Conservation (phyloP, 2,329 filamentous ascomycete species). For the Myriosclerotinia scirpicola region DNA sequence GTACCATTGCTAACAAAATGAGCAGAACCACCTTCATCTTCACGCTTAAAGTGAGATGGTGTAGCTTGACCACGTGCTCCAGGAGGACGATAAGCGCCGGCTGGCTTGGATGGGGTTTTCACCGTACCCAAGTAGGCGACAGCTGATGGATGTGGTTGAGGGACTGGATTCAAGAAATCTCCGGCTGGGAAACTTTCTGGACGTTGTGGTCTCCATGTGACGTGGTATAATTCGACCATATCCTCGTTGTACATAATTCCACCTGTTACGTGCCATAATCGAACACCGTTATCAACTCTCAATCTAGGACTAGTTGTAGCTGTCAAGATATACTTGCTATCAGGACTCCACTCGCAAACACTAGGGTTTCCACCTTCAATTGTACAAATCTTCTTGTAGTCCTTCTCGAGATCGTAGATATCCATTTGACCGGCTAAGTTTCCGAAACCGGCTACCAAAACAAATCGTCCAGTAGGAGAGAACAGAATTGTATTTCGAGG, state of each 20-base stretch:
- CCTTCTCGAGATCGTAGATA: slow-evolving; percentile 92
- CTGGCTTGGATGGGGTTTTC: slow-evolving; percentile 94
- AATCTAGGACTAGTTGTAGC: slow-evolving; percentile 96
- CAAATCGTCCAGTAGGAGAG: slow-evolving; percentile 89
- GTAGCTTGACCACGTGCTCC: slow-evolving; percentile 87
- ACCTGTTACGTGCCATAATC: slow-evolving; percentile 90
- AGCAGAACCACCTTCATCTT: slow-evolving; percentile 92
- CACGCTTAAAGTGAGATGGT: slow-evolving; percentile 92
- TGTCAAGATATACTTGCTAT: slow-evolving; percentile 92
- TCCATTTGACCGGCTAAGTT: slow-evolving; percentile 98
- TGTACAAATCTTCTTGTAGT: slow-evolving; percentile 87
- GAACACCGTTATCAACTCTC: slow-evolving; percentile 93
- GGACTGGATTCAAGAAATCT: slow-evolving; percentile 73
- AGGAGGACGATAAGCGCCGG: slow-evolving; percentile 93
- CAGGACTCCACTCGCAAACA: slow-evolving; percentile 95
- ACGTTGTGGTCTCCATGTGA: slow-evolving; percentile 79
- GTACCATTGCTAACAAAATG: slow-evolving; percentile 78
- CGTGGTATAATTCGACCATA: slow-evolving; percentile 90
- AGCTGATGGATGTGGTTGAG: slow-evolving; percentile 79
- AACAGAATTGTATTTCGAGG: slow-evolving; percentile 95
- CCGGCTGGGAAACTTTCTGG: slow-evolving; percentile 58
- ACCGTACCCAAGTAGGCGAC: slow-evolving; percentile 77
- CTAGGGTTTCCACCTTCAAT: slow-evolving; percentile 96
- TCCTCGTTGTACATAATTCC: slow-evolving; percentile 93
- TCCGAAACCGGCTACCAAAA: slow-evolving; percentile 92